Evolutionary conservation across 768 basidiomycete species (phyloP).

Genomic region (Podaxis sp.): DNA sequence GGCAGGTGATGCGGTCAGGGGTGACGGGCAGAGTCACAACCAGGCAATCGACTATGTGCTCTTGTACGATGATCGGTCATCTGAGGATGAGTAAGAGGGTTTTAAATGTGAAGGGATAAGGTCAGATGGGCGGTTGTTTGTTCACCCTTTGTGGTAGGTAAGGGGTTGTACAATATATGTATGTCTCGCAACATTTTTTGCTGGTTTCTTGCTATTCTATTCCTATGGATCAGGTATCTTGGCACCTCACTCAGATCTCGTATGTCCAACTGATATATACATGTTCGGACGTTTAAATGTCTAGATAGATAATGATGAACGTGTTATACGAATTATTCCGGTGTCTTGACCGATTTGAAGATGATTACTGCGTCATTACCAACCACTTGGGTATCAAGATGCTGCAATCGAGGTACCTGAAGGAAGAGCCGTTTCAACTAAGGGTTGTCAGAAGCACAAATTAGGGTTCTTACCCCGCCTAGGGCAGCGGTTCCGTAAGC

Average conservation of each 20-base stretch:
- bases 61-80: conserved; percentile 55
- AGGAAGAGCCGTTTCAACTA: background rate
- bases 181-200: background rate
- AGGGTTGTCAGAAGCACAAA: background rate
- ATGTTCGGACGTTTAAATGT: background rate
- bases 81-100: conserved; percentile 4
- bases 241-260: background rate
- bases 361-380: conserved; percentile 35
- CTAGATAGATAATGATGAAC: background rate
- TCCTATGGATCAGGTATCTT: background rate
- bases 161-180: conserved; percentile 6
- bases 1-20: conserved; percentile 22
- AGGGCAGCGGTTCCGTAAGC: conserved; percentile 36
- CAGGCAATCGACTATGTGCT: conserved; percentile 63
- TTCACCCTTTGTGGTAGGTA: background rate
- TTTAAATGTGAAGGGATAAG: too few relatives aligned
- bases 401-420: conserved; percentile 24
- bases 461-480: background rate
- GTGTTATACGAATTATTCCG: background rate
- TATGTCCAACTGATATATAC: background rate
- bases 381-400: conserved; percentile 28
- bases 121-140: background rate
- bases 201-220: background rate
- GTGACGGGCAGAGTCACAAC: conserved; percentile 1
- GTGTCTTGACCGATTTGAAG: conserved; percentile 15